Evolutionary conservation across 75 land plant species (phyloP).

Genomic region (Cupressus sempervirens): DNA sequence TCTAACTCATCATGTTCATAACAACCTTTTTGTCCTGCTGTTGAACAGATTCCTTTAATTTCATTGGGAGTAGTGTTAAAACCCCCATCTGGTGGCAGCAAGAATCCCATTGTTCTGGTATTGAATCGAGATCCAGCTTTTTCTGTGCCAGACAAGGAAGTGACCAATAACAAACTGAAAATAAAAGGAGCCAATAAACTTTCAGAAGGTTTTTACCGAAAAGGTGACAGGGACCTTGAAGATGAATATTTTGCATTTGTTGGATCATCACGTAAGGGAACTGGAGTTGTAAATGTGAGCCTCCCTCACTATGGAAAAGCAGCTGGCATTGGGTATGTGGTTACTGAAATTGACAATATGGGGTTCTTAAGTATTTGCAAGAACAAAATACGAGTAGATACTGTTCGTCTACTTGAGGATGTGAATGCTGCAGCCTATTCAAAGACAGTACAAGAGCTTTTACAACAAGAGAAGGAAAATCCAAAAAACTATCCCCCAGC

Average conservation of each 20-base stretch:
- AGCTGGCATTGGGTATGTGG: conserved; percentile 75
- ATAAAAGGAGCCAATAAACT: conserved; percentile 28
- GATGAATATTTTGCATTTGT: conserved; percentile 63
- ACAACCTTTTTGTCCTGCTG: background rate
- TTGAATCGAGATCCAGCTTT: conserved; percentile 53
- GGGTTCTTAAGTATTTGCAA: conserved; percentile 75
- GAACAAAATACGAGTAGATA: conserved; percentile 77
- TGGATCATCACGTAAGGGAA: conserved; percentile 58
- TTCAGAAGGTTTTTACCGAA: conserved; percentile 62
- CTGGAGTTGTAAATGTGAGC: conserved; percentile 68
- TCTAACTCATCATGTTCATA: background rate
- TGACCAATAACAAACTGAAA: conserved; percentile 11
- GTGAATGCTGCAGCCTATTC: conserved; percentile 67
- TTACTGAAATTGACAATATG: conserved; percentile 54
- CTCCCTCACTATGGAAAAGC: conserved; percentile 80
- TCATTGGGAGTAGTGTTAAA: conserved; percentile 72
- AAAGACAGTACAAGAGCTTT: conserved; percentile 70
- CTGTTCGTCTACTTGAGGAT: conserved; percentile 79
- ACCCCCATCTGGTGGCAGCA: conserved; percentile 41
- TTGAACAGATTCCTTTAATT: conserved; percentile 6
- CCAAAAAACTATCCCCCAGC: conserved; percentile 74
- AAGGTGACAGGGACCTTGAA: conserved; percentile 61
- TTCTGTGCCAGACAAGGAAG: conserved; percentile 20
- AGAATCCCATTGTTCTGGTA: conserved; percentile 66
- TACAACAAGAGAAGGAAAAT: conserved; percentile 40